These are phyloP conservation scores for Cephaloascus albidus DNA, from an alignment of 805 yeast genomes.

Conservation along the genomic window DNA sequence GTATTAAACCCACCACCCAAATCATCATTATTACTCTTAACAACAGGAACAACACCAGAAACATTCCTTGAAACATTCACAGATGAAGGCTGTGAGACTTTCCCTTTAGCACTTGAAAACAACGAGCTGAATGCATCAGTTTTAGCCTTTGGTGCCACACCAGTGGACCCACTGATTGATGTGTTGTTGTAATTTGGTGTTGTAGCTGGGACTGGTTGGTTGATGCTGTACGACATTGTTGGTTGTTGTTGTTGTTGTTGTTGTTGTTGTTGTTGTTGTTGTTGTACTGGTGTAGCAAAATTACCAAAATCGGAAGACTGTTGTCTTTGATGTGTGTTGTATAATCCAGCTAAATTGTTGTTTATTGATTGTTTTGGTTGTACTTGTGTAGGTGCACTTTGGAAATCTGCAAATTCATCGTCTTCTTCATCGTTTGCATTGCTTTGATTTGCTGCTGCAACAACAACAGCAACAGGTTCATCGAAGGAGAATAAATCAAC, in stretches of 20 bases:
- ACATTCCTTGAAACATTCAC: neutral
- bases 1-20: slow-evolving; percentile 16
- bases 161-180: slow-evolving; percentile 3
- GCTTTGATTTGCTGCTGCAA: slow-evolving; percentile 8
- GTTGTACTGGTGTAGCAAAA: slow-evolving; percentile 6
- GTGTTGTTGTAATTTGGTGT: slow-evolving; percentile 7
- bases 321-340: slow-evolving; percentile 6
- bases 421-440: slow-evolving; percentile 40
- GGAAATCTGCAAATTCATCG: slow-evolving; percentile 79
- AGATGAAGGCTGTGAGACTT: slow-evolving; percentile 8
- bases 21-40: too few species aligned
- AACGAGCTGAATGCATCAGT: slow-evolving; percentile 69
- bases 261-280: slow-evolving; percentile 9
- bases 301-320: neutral
- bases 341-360: slow-evolving; percentile 18
- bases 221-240: slow-evolving; percentile 3
- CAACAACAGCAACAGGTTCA: slow-evolving; percentile 12
- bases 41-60: neutral
- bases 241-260: slow-evolving; percentile 13
- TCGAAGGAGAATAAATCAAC: slow-evolving; percentile 44
- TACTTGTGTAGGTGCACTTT: slow-evolving; percentile 34
- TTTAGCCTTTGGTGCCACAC: slow-evolving; percentile 13
- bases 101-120: slow-evolving; percentile 55
- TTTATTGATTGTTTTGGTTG: slow-evolving; percentile 9
- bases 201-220: slow-evolving; percentile 5